Evolutionary conservation across 2,329 filamentous ascomycete genomes (phyloP), one percentile per base, ranked within the genome.

Genomic region (Fusarium nelsonii): DNA sequence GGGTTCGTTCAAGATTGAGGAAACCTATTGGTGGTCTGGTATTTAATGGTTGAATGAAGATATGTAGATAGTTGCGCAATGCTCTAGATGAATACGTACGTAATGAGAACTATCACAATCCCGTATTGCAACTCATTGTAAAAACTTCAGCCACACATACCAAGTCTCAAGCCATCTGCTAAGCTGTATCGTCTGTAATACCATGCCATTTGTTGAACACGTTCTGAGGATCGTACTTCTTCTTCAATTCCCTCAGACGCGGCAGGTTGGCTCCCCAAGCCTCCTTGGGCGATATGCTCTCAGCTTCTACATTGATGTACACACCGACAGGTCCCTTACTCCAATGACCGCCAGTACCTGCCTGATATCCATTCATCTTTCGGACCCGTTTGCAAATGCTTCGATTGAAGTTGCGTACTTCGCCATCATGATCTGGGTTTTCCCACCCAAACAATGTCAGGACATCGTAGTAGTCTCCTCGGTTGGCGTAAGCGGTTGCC

Each of bases 11-110:
- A 82, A 79, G 52, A 84, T 92, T 15, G 78, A 78, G 16, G 85
- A 89, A 81, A 89, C 88, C 4, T 85, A 84, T 64, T 92, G 88
- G 84, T 93, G 91, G 91, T 84, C 84, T 58, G 90, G 90, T 0
- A 63, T 92, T 37, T 69, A 18, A 63, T 44, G 26, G 18, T 9
- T 8, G 4, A 41, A 9, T 0, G n/a, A 26, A 14, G 16, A 40
- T 32, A 16, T 36, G 18, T 16, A 33, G 6, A 18, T 32, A 44
- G n/a, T 4, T 8, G 16, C 5, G 6, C 4, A 33, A 44, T 49
- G 7, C 8, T 23, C 8, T 14, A 3, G 10, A 20, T 18, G 12
- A 56, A 40, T 7, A 20, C 14, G 15, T 23, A 5, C 7, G 15
- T 45, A 23, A 20, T 30, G 23, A 37, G n/a, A 34, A 7, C 10